Conservation (phyloP, 2,329 filamentous ascomycete genomes). For the Pyrenophora seminiperda region DNA sequence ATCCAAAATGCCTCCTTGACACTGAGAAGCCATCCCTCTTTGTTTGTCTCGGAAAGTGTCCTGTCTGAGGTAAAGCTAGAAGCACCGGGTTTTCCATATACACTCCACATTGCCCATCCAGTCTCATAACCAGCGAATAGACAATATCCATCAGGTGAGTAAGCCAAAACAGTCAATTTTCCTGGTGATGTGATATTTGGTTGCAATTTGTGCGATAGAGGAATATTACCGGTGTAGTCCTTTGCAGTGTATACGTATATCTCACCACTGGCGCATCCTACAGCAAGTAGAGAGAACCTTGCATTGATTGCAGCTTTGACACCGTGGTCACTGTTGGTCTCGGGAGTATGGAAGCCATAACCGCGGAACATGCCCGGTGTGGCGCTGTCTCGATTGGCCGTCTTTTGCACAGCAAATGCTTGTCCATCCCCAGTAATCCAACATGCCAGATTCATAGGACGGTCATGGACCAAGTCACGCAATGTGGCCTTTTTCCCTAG, state of each 20-base stretch:
- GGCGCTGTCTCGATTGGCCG: conserved; percentile 48
- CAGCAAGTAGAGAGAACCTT: conserved; percentile 87
- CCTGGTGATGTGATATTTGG: conserved; percentile 75
- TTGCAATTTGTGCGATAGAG: conserved; percentile 77
- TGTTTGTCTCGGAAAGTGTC: conserved; percentile 67
- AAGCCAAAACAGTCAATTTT: conserved; percentile 72
- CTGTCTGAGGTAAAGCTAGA: conserved; percentile 79
- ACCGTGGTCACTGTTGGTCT: conserved; percentile 64
- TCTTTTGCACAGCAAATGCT: conserved; percentile 86
- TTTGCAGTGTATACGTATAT: conserved; percentile 90
- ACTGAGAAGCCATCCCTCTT: conserved; percentile 83
- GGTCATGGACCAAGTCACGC: conserved; percentile 86
- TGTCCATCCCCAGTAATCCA: conserved; percentile 90
- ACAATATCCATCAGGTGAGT: conserved; percentile 95
- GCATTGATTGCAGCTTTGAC: conserved; percentile 85
- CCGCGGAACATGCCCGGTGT: conserved; percentile 79
- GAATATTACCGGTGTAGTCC: conserved; percentile 92
- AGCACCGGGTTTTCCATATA: conserved; percentile 88
- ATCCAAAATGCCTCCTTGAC: conserved; percentile 82
- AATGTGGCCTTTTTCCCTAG: conserved; percentile 77
- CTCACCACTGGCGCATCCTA: conserved; percentile 78
- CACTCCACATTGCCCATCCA: conserved; percentile 96
- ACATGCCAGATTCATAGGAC: conserved; percentile 92
- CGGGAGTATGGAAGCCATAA: conserved; percentile 84
- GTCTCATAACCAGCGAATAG: conserved; percentile 90